Conservation (phyloP, 2,329 filamentous ascomycete genomes). For the Pseudofabraea citricarpa region DNA sequence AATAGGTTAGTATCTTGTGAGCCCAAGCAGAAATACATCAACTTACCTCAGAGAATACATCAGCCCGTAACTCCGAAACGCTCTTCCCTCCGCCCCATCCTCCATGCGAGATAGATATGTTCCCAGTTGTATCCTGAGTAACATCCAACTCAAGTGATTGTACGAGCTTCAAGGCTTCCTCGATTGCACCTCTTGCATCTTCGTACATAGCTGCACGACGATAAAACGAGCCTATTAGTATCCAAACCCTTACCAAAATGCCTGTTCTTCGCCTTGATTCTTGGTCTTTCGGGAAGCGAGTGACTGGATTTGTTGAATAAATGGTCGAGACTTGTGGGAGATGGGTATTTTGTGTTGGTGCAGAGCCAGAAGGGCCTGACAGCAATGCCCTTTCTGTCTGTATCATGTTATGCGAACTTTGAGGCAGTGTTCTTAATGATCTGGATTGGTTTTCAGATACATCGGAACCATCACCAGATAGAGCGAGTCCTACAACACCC, state of each 20-base stretch:
- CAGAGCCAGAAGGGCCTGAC: constrained; percentile 6
- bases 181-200: constrained; percentile 73
- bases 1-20: constrained; percentile 23
- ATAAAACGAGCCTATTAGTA: constrained; percentile 86
- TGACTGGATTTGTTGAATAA: constrained; percentile 19
- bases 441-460: neutral
- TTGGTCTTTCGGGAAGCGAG: constrained; percentile 48
- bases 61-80: constrained; percentile 78
- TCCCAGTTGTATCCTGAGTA: constrained; percentile 55
- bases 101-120: constrained; percentile 54
- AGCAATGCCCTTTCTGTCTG: constrained; percentile 18
- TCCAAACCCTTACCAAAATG: constrained; percentile 75
- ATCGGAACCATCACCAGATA: constrained; percentile 6
- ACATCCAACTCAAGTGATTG: constrained; percentile 65
- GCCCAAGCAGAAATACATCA: constrained; percentile 1
- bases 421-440: constrained; percentile 13
- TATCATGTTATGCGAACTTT: constrained; percentile 20
- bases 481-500: constrained; percentile 6
- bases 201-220: constrained; percentile 74
- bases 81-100: constrained; percentile 79
- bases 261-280: constrained; percentile 43
- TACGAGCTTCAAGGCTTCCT: constrained; percentile 76
- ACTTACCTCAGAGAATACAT: constrained; percentile 75
- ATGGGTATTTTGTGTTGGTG: constrained; percentile 13
- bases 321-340: constrained; percentile 12